These are phyloP conservation scores for Cubamyces lactineus DNA, from an alignment of 768 basidiomycete genomes.

Conservation along the genomic window DNA sequence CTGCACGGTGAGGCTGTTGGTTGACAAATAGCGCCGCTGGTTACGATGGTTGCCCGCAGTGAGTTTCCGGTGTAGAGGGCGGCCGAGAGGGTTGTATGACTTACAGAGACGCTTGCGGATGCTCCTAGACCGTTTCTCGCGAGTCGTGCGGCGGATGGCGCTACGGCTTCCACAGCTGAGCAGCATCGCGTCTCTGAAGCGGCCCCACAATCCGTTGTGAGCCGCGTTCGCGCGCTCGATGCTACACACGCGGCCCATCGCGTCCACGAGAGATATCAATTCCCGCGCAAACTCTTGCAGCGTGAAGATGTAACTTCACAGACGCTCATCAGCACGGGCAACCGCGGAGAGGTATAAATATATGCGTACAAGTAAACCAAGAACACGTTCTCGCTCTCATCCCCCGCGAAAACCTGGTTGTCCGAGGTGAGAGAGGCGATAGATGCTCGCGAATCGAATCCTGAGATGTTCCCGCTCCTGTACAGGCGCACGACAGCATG, in stretches of 20 bases:
- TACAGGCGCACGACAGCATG: conserved; percentile 82
- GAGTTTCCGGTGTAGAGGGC: background rate
- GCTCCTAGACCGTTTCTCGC: conserved; percentile 15
- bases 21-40: conserved; percentile 59
- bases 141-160: background rate
- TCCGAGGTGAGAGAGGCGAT: conserved; percentile 36
- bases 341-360: background rate
- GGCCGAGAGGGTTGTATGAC: background rate
- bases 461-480: conserved; percentile 43
- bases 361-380: conserved; percentile 87
- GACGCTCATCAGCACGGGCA: background rate
- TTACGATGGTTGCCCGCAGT: background rate
- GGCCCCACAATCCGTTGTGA: conserved; percentile 44
- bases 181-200: conserved; percentile 30
- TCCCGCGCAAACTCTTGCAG: conserved; percentile 93
- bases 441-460: conserved; percentile 29
- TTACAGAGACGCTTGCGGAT: conserved; percentile 36
- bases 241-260: conserved; percentile 77
- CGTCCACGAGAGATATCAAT: conserved; percentile 77
- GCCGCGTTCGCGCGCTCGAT: conserved; percentile 56
- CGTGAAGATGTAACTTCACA: conserved; percentile 90
- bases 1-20: conserved; percentile 43
- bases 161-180: background rate
- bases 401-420: conserved; percentile 43
- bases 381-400: conserved; percentile 83